phyloP scores from a whole-genome alignment of 371 early-diverging fungal species.

The Mucor indicus region DNA sequence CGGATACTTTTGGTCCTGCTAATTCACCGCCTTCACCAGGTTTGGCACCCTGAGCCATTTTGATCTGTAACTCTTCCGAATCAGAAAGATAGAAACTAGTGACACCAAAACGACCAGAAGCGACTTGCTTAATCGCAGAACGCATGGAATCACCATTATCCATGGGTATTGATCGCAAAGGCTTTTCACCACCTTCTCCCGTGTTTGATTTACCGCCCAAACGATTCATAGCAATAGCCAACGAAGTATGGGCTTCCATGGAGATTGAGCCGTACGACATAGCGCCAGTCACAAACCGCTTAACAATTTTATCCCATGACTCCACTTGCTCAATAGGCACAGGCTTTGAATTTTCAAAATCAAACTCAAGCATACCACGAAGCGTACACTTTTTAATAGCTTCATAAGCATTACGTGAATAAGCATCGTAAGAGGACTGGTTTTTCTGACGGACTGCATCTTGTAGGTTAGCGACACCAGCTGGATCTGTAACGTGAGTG shows the following conservation, averaged over 20 bases:
- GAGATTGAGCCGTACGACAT: constrained; percentile 99
- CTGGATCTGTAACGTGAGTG: constrained; percentile 89
- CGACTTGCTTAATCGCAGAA: constrained; percentile 97
- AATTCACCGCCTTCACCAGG: constrained; percentile 93
- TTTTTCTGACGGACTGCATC: constrained; percentile 94
- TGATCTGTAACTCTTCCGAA: constrained; percentile 96
- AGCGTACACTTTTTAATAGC: constrained; percentile 90
- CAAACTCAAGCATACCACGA: constrained; percentile 92
- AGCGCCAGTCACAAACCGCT: constrained; percentile 96
- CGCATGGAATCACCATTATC: constrained; percentile 81
- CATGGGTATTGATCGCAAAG: constrained; percentile 64
- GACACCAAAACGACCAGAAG: constrained; percentile 96
- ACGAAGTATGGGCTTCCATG: constrained; percentile 86
- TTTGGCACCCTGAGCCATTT: constrained; percentile 98
- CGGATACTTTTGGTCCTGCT: constrained; percentile 84
- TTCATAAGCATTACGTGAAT: constrained; percentile 74
- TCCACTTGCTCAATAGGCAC: constrained; percentile 94
- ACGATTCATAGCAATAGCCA: constrained; percentile 95
- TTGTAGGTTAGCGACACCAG: constrained; percentile 84
- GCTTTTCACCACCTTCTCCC: constrained; percentile 98
- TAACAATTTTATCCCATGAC: constrained; percentile 93
- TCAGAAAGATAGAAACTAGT: constrained; percentile 90
- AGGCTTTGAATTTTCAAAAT: constrained; percentile 63
- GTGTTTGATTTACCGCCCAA: constrained; percentile 96
- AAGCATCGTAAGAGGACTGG: constrained; percentile 77